Evolutionary conservation across 2,329 filamentous ascomycete species (phyloP), one percentile per base, ranked within the genome.

Genomic region (Aureobasidium sp.): DNA sequence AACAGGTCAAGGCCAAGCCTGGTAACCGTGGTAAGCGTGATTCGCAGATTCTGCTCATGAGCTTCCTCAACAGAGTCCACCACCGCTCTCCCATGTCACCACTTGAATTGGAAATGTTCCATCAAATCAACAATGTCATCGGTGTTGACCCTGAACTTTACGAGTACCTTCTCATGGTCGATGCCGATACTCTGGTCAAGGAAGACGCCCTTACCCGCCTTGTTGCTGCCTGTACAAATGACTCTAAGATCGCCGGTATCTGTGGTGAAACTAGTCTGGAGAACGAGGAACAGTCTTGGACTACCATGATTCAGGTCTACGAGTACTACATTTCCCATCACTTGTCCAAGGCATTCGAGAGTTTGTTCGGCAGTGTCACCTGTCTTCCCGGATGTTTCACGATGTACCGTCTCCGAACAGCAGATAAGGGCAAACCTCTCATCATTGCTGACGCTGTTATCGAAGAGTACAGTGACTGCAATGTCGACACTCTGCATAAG

Each of bases 281-380:
- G 73, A 99, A 99, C 70, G 93, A 97, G 74, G 91, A 97, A 70
- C 84, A 87, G 67, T 92, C 87, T 70, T 97, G 92, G 91, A 96
- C 91, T 90, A 99, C 94, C 14, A 99, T 99, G 94, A 99, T 99
- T 71, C 94, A 99, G 75, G 94, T 99, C 67, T 99, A 99, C 78
- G 94, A 99, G 75, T 99, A 99, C 81, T 99, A 92, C 75, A 99
- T 99, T 72, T 97, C 94, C 34, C 94, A 99, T 81, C 89, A 99
- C 76, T 79, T 99, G 74, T 82, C 94, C 60, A 99, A 99, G 79
- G 91, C 94, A 65, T 99, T 99, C 72, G 94, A 99, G 75, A 97
- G 91, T 64, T 84, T 99, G 64, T 99, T 99, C 72, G 94, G 92
- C 72, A 96, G 91, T 75, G 94, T 99, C 64, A 99, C 94, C 64